Conservation (phyloP, 2,329 filamentous ascomycete genomes). For the Rhinocladiella similis region DNA sequence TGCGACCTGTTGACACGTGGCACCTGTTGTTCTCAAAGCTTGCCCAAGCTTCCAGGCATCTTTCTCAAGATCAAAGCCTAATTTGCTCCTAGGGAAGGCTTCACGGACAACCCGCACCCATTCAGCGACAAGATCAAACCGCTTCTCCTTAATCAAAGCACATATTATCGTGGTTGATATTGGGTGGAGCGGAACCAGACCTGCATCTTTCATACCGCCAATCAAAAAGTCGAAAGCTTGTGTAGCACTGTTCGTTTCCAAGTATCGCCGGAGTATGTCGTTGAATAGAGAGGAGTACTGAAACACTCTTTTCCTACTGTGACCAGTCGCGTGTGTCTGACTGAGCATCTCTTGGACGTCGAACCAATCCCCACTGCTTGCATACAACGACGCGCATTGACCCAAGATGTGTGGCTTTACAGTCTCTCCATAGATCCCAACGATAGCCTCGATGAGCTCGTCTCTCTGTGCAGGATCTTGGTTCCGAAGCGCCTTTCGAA, state of each 20-base stretch:
- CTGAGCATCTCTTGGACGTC: conserved; percentile 40
- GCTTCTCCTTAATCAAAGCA: conserved; percentile 18
- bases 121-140: conserved; percentile 21
- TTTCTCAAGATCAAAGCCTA: conserved; percentile 4
- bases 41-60: conserved; percentile 14
- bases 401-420: conserved; percentile 39
- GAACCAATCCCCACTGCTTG: conserved; percentile 42
- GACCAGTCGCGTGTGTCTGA: conserved; percentile 38
- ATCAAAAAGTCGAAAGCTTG: conserved; percentile 19
- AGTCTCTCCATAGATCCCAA: conserved; percentile 31
- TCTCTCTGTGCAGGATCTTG: conserved; percentile 16
- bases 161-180: conserved; percentile 21
- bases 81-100: conserved; percentile 15
- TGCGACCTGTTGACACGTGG: conserved; percentile 22
- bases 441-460: conserved; percentile 38
- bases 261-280: conserved; percentile 13
- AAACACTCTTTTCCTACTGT: conserved; percentile 30
- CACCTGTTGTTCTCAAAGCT: conserved; percentile 14
- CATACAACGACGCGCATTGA: conserved; percentile 38
- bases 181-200: conserved; percentile 14
- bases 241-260: conserved; percentile 4
- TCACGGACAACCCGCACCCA: conserved; percentile 17
- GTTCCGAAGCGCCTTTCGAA: conserved; percentile 21
- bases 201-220: conserved; percentile 21
- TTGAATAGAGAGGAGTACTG: conserved; percentile 17